Base-by-base conservation (phyloP, 306 rosid genomes). In the Cercis canadensis region DNA sequence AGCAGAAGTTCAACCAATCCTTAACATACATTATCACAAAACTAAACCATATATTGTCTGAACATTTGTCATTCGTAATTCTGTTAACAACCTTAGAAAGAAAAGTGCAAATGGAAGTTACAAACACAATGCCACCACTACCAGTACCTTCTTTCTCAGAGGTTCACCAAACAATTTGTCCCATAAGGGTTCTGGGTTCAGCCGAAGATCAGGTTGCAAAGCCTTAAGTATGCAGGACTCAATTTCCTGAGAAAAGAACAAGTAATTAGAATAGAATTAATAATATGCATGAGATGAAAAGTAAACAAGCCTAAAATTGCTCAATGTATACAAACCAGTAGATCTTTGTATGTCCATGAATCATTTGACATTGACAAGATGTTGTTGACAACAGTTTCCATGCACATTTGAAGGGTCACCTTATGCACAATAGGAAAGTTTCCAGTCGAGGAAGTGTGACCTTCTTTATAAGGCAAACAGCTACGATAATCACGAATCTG, bases 401-500 rank as follows among this genome's bases (percentile, higher is more conserved):
- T 67, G 55, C 50, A 29, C 82, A 72, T 72, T 11, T 56, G 73
- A 2, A 81, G 54, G 59, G 44, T 57, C 63, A 76, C 67, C 64
- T 69, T 72, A 36, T 76, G 73, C 61, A 81, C 82, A 67, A 54
- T 49, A 29, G 76, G 81, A 60, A 39, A 3, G 15, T 41, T 67
- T 17, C 62, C 57, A 12, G 61, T 13, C 18, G 52, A 47, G 53
- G 29, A 31, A 75, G 32, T 12, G 11, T 32, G 53, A 60, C 57
- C 72, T 55, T 43, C 74, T 53, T 67, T 46, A 8, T 36, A 51
- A 43, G 60, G 24, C 31, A 70, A 81, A 67, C 45, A 29, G 46
- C 52, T 15, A n/a, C 85, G 85, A 72, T 76, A 81, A 72, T 81
- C 82, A 45, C 49, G 82, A 76, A 81, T 76, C 85, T 81, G 79